A percentile compares a stretch with the other conserved stretches of the same genome.
Evolutionary conservation across 352 stramenopile genomes (phyloP).

Genomic region (Elongisporangium prolatum): DNA sequence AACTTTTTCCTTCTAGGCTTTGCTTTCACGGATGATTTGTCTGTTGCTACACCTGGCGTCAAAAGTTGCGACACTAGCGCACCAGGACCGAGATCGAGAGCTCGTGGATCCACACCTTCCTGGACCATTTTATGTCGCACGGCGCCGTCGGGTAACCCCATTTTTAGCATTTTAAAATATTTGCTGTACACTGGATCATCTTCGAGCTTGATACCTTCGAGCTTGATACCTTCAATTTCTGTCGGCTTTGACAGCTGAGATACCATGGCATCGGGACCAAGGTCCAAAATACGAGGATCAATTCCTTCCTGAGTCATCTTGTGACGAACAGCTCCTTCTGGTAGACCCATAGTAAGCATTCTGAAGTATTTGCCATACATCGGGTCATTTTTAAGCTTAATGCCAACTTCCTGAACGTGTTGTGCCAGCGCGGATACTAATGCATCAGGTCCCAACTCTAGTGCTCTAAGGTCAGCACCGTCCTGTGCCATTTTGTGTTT

Average conservation of each 20-base stretch:
- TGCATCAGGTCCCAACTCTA: slow-evolving; percentile 53
- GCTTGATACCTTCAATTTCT: slow-evolving; percentile 23
- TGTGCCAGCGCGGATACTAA: slow-evolving; percentile 28
- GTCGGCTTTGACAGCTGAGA: slow-evolving; percentile 23
- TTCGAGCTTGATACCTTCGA: slow-evolving; percentile 34
- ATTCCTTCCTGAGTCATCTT: slow-evolving; percentile 72
- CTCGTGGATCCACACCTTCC: slow-evolving; percentile 38
- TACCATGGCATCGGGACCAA: slow-evolving; percentile 43
- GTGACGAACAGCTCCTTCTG: slow-evolving; percentile 73
- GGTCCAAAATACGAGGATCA: slow-evolving; percentile 49
- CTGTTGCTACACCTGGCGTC: neutral
- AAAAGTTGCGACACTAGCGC: slow-evolving; percentile 38
- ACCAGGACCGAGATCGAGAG: slow-evolving; percentile 65
- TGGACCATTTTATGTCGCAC: slow-evolving; percentile 81
- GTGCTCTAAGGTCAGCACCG: slow-evolving; percentile 35
- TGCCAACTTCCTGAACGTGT: neutral
- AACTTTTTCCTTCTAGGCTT: slow-evolving; percentile 79
- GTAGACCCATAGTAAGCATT: slow-evolving; percentile 90
- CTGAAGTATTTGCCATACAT: slow-evolving; percentile 88
- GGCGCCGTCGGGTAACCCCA: slow-evolving; percentile 82
- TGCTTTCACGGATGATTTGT: slow-evolving; percentile 2
- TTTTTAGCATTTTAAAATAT: slow-evolving; percentile 94
- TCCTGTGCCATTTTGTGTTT: slow-evolving; percentile 79
- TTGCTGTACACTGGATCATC: slow-evolving; percentile 69
- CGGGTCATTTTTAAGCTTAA: slow-evolving; percentile 32